These are phyloP conservation scores for Fraxinus platypoda DNA, from an alignment of 305 asterid genomes.

Conservation along the genomic window DNA sequence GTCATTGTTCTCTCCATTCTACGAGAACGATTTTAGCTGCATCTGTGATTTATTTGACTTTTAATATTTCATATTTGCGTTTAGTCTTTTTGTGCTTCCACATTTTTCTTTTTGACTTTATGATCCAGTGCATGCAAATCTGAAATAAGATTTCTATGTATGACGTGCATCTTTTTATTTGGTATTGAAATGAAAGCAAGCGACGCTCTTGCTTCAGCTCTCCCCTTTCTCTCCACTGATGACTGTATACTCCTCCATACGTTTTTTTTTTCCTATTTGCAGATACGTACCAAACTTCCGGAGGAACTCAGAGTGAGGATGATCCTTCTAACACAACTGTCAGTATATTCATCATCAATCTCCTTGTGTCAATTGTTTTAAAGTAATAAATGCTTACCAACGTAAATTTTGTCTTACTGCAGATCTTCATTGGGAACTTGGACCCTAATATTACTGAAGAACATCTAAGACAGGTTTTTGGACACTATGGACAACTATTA, in stretches of 20 bases:
- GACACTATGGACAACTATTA: conserved; percentile 66
- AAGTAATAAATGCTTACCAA: background rate
- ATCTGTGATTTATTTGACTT: background rate
- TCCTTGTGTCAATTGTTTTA: background rate
- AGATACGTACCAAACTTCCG: conserved; percentile 70
- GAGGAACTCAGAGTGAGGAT: conserved; percentile 75
- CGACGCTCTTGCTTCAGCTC: background rate
- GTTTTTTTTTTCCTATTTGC: conserved; percentile 29
- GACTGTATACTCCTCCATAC: background rate
- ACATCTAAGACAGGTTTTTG: conserved; percentile 69
- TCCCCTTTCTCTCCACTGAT: background rate
- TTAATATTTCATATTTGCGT: background rate
- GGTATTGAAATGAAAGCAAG: background rate
- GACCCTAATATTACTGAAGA: conserved; percentile 75
- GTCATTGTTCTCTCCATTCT: background rate
- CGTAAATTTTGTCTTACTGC: conserved; percentile 16
- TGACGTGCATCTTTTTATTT: background rate
- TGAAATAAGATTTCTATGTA: background rate
- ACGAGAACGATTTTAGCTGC: background rate
- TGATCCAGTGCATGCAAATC: background rate
- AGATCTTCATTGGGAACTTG: conserved; percentile 91
- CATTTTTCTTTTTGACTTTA: background rate
- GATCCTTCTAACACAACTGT: conserved; percentile 78
- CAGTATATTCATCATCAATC: conserved; percentile 34
- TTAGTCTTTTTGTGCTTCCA: background rate